Conservation (phyloP, 2,329 filamentous ascomycete species). For the Beauveria sp. region DNA sequence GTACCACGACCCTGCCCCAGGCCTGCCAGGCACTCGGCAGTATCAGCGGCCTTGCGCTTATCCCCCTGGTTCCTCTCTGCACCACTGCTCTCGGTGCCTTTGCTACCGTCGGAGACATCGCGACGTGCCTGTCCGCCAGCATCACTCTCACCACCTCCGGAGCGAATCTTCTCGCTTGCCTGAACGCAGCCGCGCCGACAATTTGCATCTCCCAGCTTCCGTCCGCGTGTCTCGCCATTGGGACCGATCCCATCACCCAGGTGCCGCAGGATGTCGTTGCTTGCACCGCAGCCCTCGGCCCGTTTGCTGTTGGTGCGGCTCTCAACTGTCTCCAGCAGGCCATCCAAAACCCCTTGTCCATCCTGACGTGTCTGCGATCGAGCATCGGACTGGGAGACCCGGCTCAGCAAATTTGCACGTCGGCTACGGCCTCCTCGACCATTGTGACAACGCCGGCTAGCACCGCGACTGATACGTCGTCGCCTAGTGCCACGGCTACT, state of each 20-base stretch:
- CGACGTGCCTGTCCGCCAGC: conserved; percentile 4
- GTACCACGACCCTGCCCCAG: conserved; percentile 10
- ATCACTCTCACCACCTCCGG: conserved; percentile 6
- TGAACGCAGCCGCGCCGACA: conserved; percentile 2
- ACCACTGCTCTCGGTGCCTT: conserved; percentile 12
- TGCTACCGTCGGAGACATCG: neutral
- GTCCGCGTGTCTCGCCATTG: conserved; percentile 5
- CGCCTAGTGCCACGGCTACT: no score
- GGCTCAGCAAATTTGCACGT: neutral
- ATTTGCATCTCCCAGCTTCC: conserved; percentile 12
- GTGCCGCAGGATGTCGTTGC: neutral
- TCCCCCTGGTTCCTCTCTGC: conserved; percentile 12
- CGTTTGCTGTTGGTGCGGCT: conserved; percentile 6
- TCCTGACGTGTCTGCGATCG: neutral
- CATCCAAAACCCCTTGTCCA: neutral
- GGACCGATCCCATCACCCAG: neutral
- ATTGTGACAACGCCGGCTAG: neutral
- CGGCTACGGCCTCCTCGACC: neutral
- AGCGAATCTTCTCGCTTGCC: conserved; percentile 5
- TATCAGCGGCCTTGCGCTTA: conserved; percentile 10
- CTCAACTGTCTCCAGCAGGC: conserved; percentile 7
- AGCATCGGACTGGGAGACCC: neutral
- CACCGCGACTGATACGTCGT: no score
- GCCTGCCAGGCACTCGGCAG: conserved; percentile 10
- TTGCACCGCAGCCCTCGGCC: conserved; percentile 12